Base-by-base conservation (phyloP, 2,329 filamentous ascomycete genomes). In the Coniochaeta ligniaria region DNA sequence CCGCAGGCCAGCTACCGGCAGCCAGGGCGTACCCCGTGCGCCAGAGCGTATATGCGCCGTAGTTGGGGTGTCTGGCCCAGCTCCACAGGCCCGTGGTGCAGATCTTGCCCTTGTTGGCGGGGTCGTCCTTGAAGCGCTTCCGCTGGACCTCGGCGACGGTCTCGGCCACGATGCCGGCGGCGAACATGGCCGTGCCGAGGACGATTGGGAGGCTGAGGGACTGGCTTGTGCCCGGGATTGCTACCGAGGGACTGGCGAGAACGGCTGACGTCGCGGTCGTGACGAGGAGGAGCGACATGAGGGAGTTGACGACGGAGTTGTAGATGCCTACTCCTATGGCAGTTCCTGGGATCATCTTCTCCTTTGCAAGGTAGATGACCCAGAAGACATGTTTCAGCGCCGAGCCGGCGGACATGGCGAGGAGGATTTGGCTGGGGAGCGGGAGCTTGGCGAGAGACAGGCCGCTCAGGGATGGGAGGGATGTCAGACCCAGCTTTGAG, bases 361-460 rank as follows among this genome's bases (percentile, higher is more conserved):
- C 82, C 55, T 77, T 71, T 20, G 76, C 78, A 2, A 83, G 69
- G 28, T 65, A 66, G 1, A 75, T 67, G 16, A 80, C 71, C 80
- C 82, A 84, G 70, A 80, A 80, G 66, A 81, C 78, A 62, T 87
- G 84, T 73, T 87, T 87, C 31, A 80, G 61, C 26, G 77, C 74
- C 43, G 75, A 77, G 59, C 79, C 84, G 47, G 76, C 72, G 24
- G 80, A 74, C 80, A 87, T 84, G 59, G 71, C 73, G 6, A 86
- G 69, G 9, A 87, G 71, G 54, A 84, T 72, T 9, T 79, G 71
- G 28, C 79, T 74, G 64, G 81, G 79, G 0, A 77, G 79, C 20
- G 80, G 81, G 0, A 86, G 75, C 56, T 28, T 31, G 31, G 26
- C 24, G 38, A 24, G 38, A 52, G 50, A 54, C 45, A 8, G 16